Evolutionary conservation across 805 yeast species (phyloP), one percentile per base, ranked within the genome.

Genomic region (Pichia membranifaciens): DNA sequence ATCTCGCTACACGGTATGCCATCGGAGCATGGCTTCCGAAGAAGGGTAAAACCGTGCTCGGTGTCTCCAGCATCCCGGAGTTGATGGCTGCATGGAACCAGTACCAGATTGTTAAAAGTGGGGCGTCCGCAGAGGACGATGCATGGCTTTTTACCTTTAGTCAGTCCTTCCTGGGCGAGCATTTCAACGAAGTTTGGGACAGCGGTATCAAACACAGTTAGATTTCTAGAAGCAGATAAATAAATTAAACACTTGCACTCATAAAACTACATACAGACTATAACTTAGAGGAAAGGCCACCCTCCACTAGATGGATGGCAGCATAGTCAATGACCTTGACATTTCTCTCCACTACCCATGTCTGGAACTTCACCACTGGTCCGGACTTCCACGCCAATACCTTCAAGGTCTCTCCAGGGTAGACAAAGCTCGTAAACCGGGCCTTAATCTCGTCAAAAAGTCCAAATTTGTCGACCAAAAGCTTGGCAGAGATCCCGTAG

Each of bases 401-500:
- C 57, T 75, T 76, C 64, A 91, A 74, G 15, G 86, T 82, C 68
- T 91, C 97, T 55, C 98, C 99, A 8, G 97, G 97, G 78, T 79
- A 90, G 21, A 91, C 97, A 58, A 86, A 82, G 59, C 89, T 89
- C 18, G 95, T 78, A 67, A 91, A 91, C 63, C 98, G 81, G 15
- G 79, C 93, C 73, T 91, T 91, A 64, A 88, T 75, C 71, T 89
- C 96, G 60, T 76, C 76, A 66, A 83, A 86, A 34, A 75, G 72
- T 34, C 99, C 98, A 66, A 70, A 91, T 59, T 85, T 75, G 58
- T 89, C 96, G 58, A 76, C 73, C 54, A 91, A 72, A 16, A 79
- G 76, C 65, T 90, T 87, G 28, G 83, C 84, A 37, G 86, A 70
- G 50, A 90, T 77, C 51, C 99, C 99, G 64, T 87, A 79, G 17